Evolutionary conservation across 2,329 filamentous ascomycete species (phyloP), one percentile per base, ranked within the genome.

Genomic region (Aureobasidium sp.): DNA sequence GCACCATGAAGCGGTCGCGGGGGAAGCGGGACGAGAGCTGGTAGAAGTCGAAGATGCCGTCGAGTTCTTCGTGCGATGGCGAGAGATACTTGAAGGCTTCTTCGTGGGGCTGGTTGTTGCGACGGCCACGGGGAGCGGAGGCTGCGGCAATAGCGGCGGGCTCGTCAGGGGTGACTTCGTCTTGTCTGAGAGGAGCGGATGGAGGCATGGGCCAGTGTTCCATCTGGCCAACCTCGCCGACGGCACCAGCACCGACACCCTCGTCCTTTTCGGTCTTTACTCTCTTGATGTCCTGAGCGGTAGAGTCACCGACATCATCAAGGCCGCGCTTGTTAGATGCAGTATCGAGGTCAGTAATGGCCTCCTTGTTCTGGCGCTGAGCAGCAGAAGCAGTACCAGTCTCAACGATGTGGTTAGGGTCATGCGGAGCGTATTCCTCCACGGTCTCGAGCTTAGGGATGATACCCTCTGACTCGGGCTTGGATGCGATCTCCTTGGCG

Each of bases 61-160:
- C 74, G 60, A 99, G 86, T 63, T 94, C 90, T 2, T 85, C 78
- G 72, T 97, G 90, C 29, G 87, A 82, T 0, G 85, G 76, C 9
- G 86, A 75, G 44, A 99, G 82, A 72, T 91, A 99, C 72, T 96
- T 97, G 82, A 96, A 99, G 5, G 92, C 90, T 73, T 99, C 94
- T 74, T 97, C 94, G 66, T 86, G 81, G 17, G 83, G 83, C 67
- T 79, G 67, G 54, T 74, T 53, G 79, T 70, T 67, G 49, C 66
- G 66, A 35, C 70, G 65, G 50, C 65, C 62, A 42, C 66, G 59
- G 31, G 66, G 39, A 42, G 64, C 40, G 48, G 64, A 12, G 61
- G 53, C 53, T 58, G 63, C n/a, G 59, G 62, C 56, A 22, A 48
- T 48, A 15, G 66, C 62, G 49, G 66, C 19, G 61, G 65, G 56